These are phyloP conservation scores for Mucor racemosus DNA, from an alignment of 371 early-diverging fungal species.

Conservation along the genomic window DNA sequence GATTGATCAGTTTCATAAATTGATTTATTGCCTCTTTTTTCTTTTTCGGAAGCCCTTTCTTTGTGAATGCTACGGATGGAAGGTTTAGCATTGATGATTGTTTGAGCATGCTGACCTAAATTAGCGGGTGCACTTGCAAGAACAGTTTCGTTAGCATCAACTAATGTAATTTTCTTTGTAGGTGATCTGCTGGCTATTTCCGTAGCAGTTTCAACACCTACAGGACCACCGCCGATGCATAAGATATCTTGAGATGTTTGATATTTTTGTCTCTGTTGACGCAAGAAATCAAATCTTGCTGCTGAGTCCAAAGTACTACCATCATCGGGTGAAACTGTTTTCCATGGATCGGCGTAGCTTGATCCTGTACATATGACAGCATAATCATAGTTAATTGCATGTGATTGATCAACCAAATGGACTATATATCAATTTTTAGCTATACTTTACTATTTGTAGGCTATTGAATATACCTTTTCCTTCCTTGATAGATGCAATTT, in stretches of 20 bases:
- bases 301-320: conserved; percentile 4
- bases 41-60: conserved; percentile 25
- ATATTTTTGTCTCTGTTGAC: conserved; percentile 32
- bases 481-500: conserved; percentile 25
- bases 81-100: conserved; percentile 17
- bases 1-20: conserved; percentile 38
- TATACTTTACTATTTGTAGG: too few species aligned
- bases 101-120: conserved; percentile 30
- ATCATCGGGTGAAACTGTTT: conserved; percentile 14
- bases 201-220: conserved; percentile 55
- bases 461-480: conserved; percentile 29
- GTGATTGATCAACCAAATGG: not conserved
- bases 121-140: conserved; percentile 27
- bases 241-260: conserved; percentile 43
- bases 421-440: not conserved
- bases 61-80: conserved; percentile 26
- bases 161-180: conserved; percentile 46
- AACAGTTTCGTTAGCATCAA: conserved; percentile 29
- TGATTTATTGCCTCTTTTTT: not conserved
- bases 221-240: conserved; percentile 63
- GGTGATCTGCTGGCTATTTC: conserved; percentile 55
- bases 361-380: conserved; percentile 44
- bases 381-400: conserved; percentile 28
- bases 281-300: conserved; percentile 26
- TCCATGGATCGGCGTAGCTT: conserved; percentile 44